Evolutionary conservation across 768 basidiomycete species (phyloP).

Genomic region (Rhodotorula toruloides): DNA sequence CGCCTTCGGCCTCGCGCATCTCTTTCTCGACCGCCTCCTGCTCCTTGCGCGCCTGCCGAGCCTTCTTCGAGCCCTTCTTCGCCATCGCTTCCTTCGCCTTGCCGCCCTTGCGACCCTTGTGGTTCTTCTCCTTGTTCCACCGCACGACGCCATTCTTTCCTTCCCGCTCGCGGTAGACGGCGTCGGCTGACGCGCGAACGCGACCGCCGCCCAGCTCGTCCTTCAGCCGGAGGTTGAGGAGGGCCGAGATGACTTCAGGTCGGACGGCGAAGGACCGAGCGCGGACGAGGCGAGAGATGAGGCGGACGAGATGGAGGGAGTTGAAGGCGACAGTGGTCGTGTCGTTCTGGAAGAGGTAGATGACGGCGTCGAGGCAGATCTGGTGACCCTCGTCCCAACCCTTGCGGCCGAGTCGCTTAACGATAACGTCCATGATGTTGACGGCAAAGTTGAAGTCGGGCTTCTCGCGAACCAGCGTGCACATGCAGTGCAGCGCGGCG

Average conservation of each 20-base stretch:
- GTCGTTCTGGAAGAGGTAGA: constrained; percentile 76
- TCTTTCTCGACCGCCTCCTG: constrained; percentile 84
- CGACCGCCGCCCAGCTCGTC: constrained; percentile 66
- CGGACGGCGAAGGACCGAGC: constrained; percentile 84
- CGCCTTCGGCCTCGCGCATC: constrained; percentile 87
- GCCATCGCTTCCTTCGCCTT: constrained; percentile 56
- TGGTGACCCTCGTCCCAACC: constrained; percentile 90
- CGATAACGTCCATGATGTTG: constrained; percentile 83
- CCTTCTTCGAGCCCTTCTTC: constrained; percentile 75
- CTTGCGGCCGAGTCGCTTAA: constrained; percentile 72
- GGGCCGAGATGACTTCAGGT: constrained; percentile 76
- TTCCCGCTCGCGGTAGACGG: constrained; percentile 53
- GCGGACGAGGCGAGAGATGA: constrained; percentile 92
- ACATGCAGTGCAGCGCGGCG: constrained; percentile 78
- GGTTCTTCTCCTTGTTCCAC: constrained; percentile 46
- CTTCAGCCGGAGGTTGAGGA: constrained; percentile 78
- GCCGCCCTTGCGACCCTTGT: constrained; percentile 44
- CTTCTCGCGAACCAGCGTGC: constrained; percentile 70
- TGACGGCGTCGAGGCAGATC: constrained; percentile 72
- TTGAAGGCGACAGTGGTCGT: constrained; percentile 66
- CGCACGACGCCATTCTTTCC: constrained; percentile 43
- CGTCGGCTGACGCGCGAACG: constrained; percentile 64
- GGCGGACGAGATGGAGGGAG: constrained; percentile 81
- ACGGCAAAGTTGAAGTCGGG: constrained; percentile 95
- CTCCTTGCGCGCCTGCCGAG: constrained; percentile 77